Percentiles rank a stretch among this genome's conserved stretches.
Conservation (phyloP, 495 filamentous ascomycete species). For the Penicillium mononematosum region DNA sequence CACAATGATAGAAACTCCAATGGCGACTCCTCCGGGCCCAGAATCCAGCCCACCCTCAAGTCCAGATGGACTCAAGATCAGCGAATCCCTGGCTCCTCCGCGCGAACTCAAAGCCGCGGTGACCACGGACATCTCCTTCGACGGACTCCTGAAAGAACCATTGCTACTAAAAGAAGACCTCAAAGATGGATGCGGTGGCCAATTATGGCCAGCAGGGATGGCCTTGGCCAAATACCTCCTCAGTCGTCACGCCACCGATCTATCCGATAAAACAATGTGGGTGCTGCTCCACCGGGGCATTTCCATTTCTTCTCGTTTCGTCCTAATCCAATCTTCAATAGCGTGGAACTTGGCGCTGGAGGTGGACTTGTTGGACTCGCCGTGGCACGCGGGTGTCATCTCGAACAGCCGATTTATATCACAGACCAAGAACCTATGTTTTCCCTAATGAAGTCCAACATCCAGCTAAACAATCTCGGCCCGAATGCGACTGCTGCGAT, state of each 20-base stretch:
- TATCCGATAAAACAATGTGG: constrained; percentile 71
- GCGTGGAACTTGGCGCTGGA: constrained; percentile 89
- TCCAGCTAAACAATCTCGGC: constrained; percentile 70
- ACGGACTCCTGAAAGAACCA: constrained; percentile 65
- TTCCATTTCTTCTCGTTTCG: constrained; percentile 2
- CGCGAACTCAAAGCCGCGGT: constrained; percentile 63
- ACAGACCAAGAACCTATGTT: constrained; percentile 89
- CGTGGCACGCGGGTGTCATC: constrained; percentile 38
- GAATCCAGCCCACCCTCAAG: constrained; percentile 25
- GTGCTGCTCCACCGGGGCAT: constrained; percentile 33
- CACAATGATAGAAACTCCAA: constrained; percentile 8
- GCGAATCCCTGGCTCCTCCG: constrained; percentile 66
- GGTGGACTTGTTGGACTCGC: constrained; percentile 76
- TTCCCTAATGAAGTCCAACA: constrained; percentile 78
- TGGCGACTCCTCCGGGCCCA: not conserved
- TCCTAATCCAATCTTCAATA: constrained; percentile 33
- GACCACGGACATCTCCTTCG: constrained; percentile 65
- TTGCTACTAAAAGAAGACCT: constrained; percentile 82
- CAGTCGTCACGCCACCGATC: constrained; percentile 56
- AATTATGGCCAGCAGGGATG: constrained; percentile 92
- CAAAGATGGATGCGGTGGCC: constrained; percentile 82
- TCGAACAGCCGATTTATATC: constrained; percentile 56
- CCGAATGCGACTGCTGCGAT: constrained; percentile 57
- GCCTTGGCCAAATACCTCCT: constrained; percentile 82
- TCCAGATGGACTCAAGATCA: constrained; percentile 44